Base-by-base conservation (phyloP, 2,329 filamentous ascomycete genomes). In the Orbilia ellipsospora region DNA sequence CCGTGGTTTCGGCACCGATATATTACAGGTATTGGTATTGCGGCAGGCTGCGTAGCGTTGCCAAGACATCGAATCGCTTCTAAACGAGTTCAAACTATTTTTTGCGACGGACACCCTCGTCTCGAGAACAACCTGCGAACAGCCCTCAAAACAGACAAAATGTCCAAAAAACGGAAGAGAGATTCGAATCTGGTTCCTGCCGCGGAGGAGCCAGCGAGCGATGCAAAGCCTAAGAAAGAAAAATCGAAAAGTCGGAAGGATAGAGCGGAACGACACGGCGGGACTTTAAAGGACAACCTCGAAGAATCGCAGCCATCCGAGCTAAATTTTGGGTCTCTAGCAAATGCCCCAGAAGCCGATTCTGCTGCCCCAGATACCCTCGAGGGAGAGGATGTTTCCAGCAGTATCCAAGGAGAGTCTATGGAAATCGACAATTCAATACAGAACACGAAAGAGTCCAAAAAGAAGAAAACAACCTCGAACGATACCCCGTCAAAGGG, bases 151-250 rank as follows among this genome's bases (percentile, higher is more conserved):
- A 50, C 5, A 23, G n/a, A 73, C 42, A 63, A 36, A 5, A 77
- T 77, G 73, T 70, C 73, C 36, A 77, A 77, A 36, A 77, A 77
- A 59, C 66, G 73, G 56, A 77, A 77, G 66, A 77, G 73, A 67
- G 62, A 77, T 6, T 6, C 50, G 13, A 66, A 72, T 10, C 10
- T 18, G 6, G 8, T 20, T 36, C 48, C 7, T 13, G 8, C 51
- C 8, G 63, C 23, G 12, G 20, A 16, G 1, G 26, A 62, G 28
- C 1, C 8, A 23, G 5, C 16, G 7, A 18, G 23, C 6, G 26
- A 16, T 13, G 10, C 48, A 8, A 31, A 31, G 20, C 12, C 45
- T 28, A 60, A 75, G 44, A 54, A 59, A 4, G 54, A 65, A 20
- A 52, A 54, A 12, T 12, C 26, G 60, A 59, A 77, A 31, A 13